Evolutionary conservation across 768 basidiomycete species (phyloP).

Genomic region (Phaeotremella fagi): DNA sequence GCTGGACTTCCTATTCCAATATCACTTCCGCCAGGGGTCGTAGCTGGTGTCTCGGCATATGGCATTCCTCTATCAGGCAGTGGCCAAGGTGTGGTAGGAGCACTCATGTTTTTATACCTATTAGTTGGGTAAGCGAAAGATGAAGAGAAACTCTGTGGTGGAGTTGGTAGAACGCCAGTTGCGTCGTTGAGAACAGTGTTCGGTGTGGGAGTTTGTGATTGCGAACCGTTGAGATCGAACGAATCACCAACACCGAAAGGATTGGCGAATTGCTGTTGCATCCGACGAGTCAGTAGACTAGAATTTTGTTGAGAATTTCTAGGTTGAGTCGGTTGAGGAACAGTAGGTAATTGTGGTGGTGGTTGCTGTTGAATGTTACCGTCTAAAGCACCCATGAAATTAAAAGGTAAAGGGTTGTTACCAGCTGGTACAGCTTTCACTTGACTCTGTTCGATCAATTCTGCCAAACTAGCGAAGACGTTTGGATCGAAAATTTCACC

Average conservation of each 20-base stretch:
- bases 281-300: constrained; percentile 18
- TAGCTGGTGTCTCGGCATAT: constrained; percentile 33
- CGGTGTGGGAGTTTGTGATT: not conserved
- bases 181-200: not conserved
- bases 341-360: too few species aligned
- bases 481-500: constrained; percentile 14
- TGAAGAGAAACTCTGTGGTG: constrained; percentile 22
- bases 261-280: constrained; percentile 14
- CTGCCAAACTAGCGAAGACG: constrained; percentile 30
- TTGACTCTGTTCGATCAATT: constrained; percentile 27
- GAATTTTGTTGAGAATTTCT: constrained; percentile 1
- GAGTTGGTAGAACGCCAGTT: constrained; percentile 18
- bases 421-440: constrained; percentile 4
- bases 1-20: constrained; percentile 22
- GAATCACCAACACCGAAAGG: constrained; percentile 2
- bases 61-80: constrained; percentile 19
- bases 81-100: constrained; percentile 11
- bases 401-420: not conserved
- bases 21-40: constrained; percentile 39
- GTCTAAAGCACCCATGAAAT: constrained; percentile 7
- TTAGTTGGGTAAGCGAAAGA: constrained; percentile 2
- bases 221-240: not conserved
- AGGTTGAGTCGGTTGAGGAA: constrained; percentile 1
- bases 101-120: not conserved
- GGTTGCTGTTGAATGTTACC: not conserved